phyloP scores from a whole-genome alignment of 2,329 filamentous ascomycete genomes.

The Epichloe uncinata region DNA sequence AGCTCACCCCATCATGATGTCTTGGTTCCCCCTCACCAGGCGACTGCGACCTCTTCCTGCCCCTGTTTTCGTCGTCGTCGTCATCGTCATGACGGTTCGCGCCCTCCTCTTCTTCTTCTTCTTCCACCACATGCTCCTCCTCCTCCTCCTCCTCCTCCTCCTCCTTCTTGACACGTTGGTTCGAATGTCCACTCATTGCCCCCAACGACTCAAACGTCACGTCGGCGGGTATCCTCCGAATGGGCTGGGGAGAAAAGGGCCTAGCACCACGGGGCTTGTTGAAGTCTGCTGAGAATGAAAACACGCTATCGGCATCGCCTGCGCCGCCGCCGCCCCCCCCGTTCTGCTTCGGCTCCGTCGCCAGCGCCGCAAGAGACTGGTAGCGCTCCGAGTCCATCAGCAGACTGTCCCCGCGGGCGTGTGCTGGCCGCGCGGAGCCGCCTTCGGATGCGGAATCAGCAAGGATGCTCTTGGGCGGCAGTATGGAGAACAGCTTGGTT shows the following conservation, averaged over 20 bases:
- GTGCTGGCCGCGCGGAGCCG: constrained; percentile 15
- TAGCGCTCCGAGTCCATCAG: constrained; percentile 39
- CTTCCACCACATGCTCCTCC: constrained; percentile 3
- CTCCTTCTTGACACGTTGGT: background rate
- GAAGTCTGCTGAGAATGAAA: constrained; percentile 39
- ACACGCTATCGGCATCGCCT: constrained; percentile 36
- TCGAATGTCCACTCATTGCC: constrained; percentile 10
- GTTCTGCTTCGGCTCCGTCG: constrained; percentile 14
- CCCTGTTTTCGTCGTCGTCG: background rate
- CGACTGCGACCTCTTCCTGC: background rate
- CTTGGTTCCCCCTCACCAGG: background rate
- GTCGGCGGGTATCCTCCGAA: constrained; percentile 26
- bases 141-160: background rate
- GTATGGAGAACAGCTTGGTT: constrained; percentile 48
- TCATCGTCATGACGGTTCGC: background rate
- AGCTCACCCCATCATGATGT: background rate
- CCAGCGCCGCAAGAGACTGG: constrained; percentile 42
- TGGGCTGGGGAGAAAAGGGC: constrained; percentile 47
- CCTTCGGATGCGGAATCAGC: constrained; percentile 33
- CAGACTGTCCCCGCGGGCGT: constrained; percentile 41
- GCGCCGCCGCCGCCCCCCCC: constrained; percentile 13
- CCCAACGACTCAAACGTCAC: constrained; percentile 27
- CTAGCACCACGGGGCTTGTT: constrained; percentile 40
- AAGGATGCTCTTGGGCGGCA: constrained; percentile 51
- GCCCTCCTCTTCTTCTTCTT: background rate